Evolutionary conservation across 176 grass and related monocot genomes (phyloP).

Genomic region (Lolium multiflorum): DNA sequence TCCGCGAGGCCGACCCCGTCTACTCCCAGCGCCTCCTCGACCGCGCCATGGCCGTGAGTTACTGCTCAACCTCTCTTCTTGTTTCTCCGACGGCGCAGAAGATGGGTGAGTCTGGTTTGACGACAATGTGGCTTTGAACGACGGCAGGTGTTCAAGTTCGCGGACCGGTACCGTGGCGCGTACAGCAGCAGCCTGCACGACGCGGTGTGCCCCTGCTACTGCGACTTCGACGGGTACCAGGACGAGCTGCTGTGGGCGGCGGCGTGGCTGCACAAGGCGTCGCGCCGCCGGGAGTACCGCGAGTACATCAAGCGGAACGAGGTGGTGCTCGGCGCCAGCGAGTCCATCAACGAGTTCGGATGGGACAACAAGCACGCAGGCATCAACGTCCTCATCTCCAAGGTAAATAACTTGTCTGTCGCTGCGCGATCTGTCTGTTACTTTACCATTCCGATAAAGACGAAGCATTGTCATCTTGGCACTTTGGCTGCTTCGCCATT

Average conservation of each 20-base stretch:
- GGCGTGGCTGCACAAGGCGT: constrained; percentile 95
- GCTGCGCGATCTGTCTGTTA: too few relatives aligned
- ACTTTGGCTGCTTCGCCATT: not conserved
- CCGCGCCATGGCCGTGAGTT: constrained; percentile 75
- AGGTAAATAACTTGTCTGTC: too few relatives aligned
- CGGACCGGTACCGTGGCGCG: constrained; percentile 75
- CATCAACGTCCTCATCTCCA: constrained; percentile 91
- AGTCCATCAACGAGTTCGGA: constrained; percentile 86
- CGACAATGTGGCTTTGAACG: too few relatives aligned
- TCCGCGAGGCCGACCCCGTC: constrained; percentile 71
- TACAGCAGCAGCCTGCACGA: constrained; percentile 80
- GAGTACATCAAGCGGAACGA: constrained; percentile 95
- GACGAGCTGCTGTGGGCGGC: constrained; percentile 96
- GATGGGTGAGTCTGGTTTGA: too few relatives aligned
- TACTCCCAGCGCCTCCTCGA: constrained; percentile 83
- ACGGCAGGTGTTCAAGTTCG: constrained; percentile 97
- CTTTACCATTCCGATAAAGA: not conserved
- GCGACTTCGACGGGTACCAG: constrained; percentile 85
- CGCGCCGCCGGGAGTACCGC: constrained; percentile 65
- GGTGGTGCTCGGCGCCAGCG: constrained; percentile 84
- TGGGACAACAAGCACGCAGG: constrained; percentile 99
- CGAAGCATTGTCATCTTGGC: not conserved
- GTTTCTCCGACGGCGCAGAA: too few relatives aligned
- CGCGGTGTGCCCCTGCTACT: constrained; percentile 95
- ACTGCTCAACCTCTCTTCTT: too few relatives aligned